These are phyloP conservation scores for Starmera pachycereana DNA, from an alignment of 805 yeast species.

Conservation along the genomic window DNA sequence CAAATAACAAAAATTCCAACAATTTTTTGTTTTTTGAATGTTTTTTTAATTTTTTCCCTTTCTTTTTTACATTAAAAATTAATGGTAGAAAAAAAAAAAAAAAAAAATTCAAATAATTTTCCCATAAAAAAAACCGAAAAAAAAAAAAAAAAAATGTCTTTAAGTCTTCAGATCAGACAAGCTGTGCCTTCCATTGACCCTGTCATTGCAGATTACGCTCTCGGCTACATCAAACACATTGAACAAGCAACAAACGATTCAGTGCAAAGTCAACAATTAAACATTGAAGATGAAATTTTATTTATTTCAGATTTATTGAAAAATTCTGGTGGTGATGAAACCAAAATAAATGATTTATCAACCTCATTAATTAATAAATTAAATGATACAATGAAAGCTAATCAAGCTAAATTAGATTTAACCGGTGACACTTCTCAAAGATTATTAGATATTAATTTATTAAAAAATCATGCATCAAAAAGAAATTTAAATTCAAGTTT, in stretches of 20 bases:
- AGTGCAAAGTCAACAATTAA: conserved; percentile 64
- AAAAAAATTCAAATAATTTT: no score
- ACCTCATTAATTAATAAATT: conserved; percentile 37
- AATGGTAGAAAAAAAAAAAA: no score
- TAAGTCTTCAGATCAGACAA: conserved; percentile 57
- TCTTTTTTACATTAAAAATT: no score
- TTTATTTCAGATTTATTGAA: conserved; percentile 57
- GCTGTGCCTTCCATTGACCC: conserved; percentile 84
- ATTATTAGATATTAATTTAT: conserved; percentile 66
- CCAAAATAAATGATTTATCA: conserved; percentile 41
- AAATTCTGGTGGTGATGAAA: conserved; percentile 74
- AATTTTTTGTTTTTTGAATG: no score
- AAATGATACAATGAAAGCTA: conserved; percentile 45
- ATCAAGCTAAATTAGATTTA: conserved; percentile 61
- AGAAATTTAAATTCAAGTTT: conserved; percentile 69
- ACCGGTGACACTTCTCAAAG: conserved; percentile 87
- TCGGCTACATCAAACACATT: conserved; percentile 81
- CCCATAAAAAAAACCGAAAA: no score
- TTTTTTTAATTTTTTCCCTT: no score
- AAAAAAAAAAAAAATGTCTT: no score
- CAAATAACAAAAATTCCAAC: no score
- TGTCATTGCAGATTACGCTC: conserved; percentile 78
- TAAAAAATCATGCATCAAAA: conserved; percentile 49
- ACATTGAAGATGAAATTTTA: conserved; percentile 54
- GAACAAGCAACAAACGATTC: conserved; percentile 73